Evolutionary conservation across 352 stramenopile species (phyloP).

Genomic region (Globisporangium barbulae): DNA sequence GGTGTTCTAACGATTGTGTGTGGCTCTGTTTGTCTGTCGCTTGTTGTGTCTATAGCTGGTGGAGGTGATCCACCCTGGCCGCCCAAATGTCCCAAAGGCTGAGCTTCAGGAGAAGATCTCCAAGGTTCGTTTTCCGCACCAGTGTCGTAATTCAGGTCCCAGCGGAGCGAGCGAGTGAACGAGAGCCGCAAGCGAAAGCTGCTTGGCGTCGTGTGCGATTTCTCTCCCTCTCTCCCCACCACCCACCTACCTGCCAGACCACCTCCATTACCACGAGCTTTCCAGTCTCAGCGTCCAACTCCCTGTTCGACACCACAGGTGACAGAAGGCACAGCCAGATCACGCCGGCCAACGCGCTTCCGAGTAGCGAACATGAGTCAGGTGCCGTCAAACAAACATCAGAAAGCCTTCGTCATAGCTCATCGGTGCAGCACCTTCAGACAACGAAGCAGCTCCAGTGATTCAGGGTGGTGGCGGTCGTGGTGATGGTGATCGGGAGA

Average conservation of each 20-base stretch:
- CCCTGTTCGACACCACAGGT: background rate
- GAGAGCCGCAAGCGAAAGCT: constrained; percentile 1
- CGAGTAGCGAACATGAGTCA: background rate
- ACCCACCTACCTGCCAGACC: background rate
- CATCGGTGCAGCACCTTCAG: too few relatives aligned
- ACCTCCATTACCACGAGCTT: background rate
- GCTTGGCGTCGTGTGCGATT: background rate
- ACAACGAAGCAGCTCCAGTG: background rate
- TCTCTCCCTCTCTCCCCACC: background rate
- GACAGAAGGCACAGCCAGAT: background rate
- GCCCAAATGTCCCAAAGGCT: constrained; percentile 95
- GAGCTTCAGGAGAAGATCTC: constrained; percentile 98
- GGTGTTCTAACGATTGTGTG: constrained; percentile 4
- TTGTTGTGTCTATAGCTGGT: constrained; percentile 77
- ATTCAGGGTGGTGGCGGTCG: background rate
- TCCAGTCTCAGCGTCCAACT: background rate
- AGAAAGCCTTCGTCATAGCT: too few relatives aligned
- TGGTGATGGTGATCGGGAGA: background rate
- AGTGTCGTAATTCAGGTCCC: background rate
- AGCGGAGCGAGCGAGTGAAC: constrained; percentile 2
- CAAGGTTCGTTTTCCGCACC: constrained; percentile 74
- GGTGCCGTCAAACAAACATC: background rate
- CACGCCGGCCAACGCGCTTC: too few relatives aligned
- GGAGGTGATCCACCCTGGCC: constrained; percentile 97
- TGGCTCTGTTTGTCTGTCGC: background rate